Evolutionary conservation across 345 rosid genomes (phyloP), one percentile per base, ranked within the genome.

Genomic region (Microcos paniculata): DNA sequence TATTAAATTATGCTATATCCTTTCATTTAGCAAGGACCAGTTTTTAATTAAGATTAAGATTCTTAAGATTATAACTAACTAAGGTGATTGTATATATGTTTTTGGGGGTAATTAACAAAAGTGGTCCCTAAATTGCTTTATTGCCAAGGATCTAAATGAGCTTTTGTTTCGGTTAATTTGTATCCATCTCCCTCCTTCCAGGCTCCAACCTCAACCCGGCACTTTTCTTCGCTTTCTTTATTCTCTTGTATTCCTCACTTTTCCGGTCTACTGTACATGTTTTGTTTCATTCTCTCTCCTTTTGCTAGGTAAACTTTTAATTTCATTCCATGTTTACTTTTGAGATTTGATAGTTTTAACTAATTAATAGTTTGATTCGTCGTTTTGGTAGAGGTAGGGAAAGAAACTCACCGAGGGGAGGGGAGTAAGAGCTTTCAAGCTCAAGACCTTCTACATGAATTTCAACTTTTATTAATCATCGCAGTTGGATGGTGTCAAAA

Each of bases 171-270:
- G 16, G 16, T 10, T 38, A 63, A 63, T 19, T 63, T 63, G 69
- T 21, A 63, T 63, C 28, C 16, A 21, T 64, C 49, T 64, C 69
- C 69, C 69, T 64, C 69, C 69, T n/a, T 38, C 65, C 65, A 61
- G 15, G 64, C 40, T 15, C 40, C 64, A 58, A 58, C 3, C 35
- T 9, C 49, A 65, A 14, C 33, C 70, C 33, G 19, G 23, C 52
- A 23, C 11, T 11, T 23, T 4, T 43, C 43, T 45, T 13, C 51
- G 1, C 15, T 59, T 28, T 9, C n/a, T n/a, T 38, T n/a, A 0
- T 0, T 8, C 21, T 14, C 1, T 58, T 26, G 0, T 13, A 11
- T 57, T 57, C 18, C n/a, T n/a, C n/a, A n/a, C n/a, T n/a, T n/a
- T n/a, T n/a, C n/a, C n/a, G n/a, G n/a, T n/a, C n/a, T n/a, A n/a